Evolutionary conservation across 2,329 filamentous ascomycete species (phyloP), one percentile per base, ranked within the genome.

Genomic region (Colletotrichum spinosum): DNA sequence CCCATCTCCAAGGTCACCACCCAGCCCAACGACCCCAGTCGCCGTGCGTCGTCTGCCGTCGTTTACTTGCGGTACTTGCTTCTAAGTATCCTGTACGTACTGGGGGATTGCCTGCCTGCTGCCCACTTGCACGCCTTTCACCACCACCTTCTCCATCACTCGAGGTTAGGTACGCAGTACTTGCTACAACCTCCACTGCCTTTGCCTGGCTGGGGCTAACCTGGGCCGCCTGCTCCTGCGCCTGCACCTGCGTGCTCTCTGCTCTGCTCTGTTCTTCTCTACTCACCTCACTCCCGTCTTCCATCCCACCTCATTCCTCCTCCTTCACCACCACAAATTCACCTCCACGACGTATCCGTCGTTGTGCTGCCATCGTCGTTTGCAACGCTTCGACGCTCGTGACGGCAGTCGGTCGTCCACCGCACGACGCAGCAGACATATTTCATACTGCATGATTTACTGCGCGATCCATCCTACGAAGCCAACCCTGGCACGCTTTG

Each of bases 1-100:
- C 52, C 58, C 62, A 62, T 65, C 64, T 67, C 60, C 38, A 66
- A 58, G 57, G 64, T 48, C 64, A 62, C 64, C 59, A 63, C 64
- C 44, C 39, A 53, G 60, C 64, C 64, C 64, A 67, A 67, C 60
- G 64, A 67, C 55, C 64, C 62, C 52, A 25, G 25, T 25, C 25
- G 25, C 4, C 25, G 4, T 25, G 25, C 25, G 58, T 67, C 54
- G 39, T 64, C 60, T 65, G 50, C 59, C 60, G 52, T 55, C 52
- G 37, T 33, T 11, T 50, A 48, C 41, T 10, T 55, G 38, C 15
- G 42, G 25, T 25, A 25, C 25, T 25, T 25, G 25, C 25, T 25
- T 5, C 4, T 5, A 25, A 5, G 25, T 25, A 25, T 25, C 25
- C 25, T 55, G n/a, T 37, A 39, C 11, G 35, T 37, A 15, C 12